Evolutionary conservation across 352 stramenopile species (phyloP), one percentile per base, ranked within the genome.

Genomic region (Pythium dissimile): DNA sequence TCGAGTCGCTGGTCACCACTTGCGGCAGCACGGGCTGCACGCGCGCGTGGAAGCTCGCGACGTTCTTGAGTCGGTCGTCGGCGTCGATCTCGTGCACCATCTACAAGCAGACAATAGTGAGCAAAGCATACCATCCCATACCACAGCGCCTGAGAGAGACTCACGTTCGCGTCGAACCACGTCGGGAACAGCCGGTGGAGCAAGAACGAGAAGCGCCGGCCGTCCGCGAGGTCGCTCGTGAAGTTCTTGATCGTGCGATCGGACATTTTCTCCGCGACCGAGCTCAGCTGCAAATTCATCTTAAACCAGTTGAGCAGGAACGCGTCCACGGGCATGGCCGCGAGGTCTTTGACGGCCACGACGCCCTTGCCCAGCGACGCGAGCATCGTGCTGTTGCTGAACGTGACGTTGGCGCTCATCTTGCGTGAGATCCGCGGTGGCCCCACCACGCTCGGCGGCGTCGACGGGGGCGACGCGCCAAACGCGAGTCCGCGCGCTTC

Each of bases 161-260:
- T 23, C 65, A 91, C 82, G 37, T 74, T 71, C 12, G 64, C 37
- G 45, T 91, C 80, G 42, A 89, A 91, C 73, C 76, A 88, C 6
- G 69, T 78, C 4, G 84, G 84, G 27, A 88, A 89, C 4, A 93
- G 65, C 2, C 75, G 77, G 67, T 93, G 80, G 12, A 93, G 54
- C 20, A 93, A 47, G 32, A 89, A 86, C 6, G 80, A 89, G 43
- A 77, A 81, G 5, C 77, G 73, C 1, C 79, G 69, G 10, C 84
- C 84, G 18, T 93, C 84, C 1, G 58, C 54, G 20, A 93, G 67
- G 34, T 93, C 84, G 6, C 71, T 77, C 16, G 79, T 85, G 50
- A 93, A 93, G 51, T 91, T 93, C 54, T 87, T 88, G 57, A 93
- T 69, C 12, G 71, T 75, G 28, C 79, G 78, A 45, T 93, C 80